Base-by-base conservation (phyloP, 2,329 filamentous ascomycete species). In the Parastagonospora nodorum region DNA sequence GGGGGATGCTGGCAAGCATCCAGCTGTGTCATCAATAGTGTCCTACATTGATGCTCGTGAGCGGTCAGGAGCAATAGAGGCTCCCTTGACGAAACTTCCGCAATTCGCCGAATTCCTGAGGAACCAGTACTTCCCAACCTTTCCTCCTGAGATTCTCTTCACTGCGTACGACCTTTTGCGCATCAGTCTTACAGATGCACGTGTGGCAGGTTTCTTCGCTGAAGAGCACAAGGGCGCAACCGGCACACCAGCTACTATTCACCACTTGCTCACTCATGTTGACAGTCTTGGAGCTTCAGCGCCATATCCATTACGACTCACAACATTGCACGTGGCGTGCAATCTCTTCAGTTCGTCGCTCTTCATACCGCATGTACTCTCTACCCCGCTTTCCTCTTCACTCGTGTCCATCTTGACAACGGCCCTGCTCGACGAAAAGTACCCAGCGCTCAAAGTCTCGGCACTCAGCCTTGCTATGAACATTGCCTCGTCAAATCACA, bases 401-500 rank as follows among this genome's bases (percentile, higher is more conserved):
- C 78, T 84, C 0, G 77, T 93, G 27, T 85, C 89, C 1, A 79
- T 97, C 11, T 81, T 94, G 15, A 89, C 90, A 0, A 84, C 86
- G 1, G 90, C 88, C 55, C 86, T 97, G 24, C 81, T 97, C 0
- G 92, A 96, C 62, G 84, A 86, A 28, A 82, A 82, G 40, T 86
- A 94, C 62, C 80, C 81, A 39, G 91, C 86, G 46, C 83, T 93
- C 2, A 85, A 92, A 36, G 88, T 93, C 2, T 89, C 92, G 1
- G 90, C 92, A 0, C 86, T 92, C 0, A 90, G 88, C 1, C 80
- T 97, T 2, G 83, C 92, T 0, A 94, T 92, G 77, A 97, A 97
- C 60, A 74, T 97, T 0, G 83, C 90, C 0, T 78, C 86, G 0
- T 82, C 86, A 2, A 89, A 92, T 63, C 88, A 88, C 62, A 84